Base-by-base conservation (phyloP, 106 monocot genomes). In the Acanthochlamys bracteata region DNA sequence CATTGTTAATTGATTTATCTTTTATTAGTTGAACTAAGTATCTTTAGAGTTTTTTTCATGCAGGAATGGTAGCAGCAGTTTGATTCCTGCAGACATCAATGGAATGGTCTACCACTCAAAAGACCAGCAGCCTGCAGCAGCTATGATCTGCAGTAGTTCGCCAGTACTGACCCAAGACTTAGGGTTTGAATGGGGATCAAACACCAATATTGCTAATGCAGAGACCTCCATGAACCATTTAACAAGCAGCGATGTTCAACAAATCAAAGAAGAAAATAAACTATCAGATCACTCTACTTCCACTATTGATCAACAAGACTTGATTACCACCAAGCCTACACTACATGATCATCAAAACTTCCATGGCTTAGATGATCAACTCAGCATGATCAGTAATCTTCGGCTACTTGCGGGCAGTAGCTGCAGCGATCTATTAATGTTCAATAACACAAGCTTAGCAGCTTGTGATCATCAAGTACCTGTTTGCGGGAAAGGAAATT, bases 101-200 rank as follows among this genome's bases (percentile, higher is more conserved):
- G 67, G 39, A 62, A 62, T 60, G 25, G 17, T 63, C 12, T 55
- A 60, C 45, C 39, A 54, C 62, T 25, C 68, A 66, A 64, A 52
- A 52, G 61, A 60, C 15, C n/a, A n/a, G n/a, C n/a, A n/a, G n/a
- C n/a, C n/a, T n/a, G n/a, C n/a, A n/a, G n/a, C n/a, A n/a, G n/a
- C n/a, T n/a, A n/a, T n/a, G n/a, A n/a, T n/a, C n/a, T n/a, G n/a
- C n/a, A n/a, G n/a, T n/a, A n/a, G n/a, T n/a, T n/a, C n/a, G n/a
- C n/a, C n/a, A n/a, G n/a, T n/a, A n/a, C 61, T 73, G 73, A 53
- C 76, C 26, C 76, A 73, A 42, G 79, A 80, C 16, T 15, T 80
- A 65, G 79, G 76, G 62, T 68, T 80, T 61, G 73, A 69, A 21
- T 72, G 73, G 65, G 24, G 22, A n/a, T n/a, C n/a, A n/a, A n/a